Conservation (phyloP, 495 filamentous ascomycete species). For the Aspergillus wentii region DNA sequence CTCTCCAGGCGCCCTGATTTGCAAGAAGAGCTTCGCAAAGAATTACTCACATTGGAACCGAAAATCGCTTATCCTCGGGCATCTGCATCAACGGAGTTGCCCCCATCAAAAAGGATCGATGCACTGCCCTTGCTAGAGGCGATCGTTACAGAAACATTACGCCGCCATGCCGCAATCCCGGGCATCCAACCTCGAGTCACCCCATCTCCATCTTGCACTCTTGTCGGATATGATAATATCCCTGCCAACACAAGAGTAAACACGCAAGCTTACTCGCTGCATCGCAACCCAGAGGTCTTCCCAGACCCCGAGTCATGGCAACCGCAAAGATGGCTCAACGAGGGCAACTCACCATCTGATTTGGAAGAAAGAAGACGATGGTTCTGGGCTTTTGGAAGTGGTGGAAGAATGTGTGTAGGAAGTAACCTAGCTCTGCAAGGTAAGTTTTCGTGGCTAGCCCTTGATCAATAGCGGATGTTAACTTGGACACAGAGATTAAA, state of each 20-base stretch:
- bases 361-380: slow-evolving; percentile 56
- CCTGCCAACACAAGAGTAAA: slow-evolving; percentile 65
- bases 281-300: slow-evolving; percentile 59
- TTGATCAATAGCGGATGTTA: background rate
- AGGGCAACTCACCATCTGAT: slow-evolving; percentile 23
- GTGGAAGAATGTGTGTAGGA: slow-evolving; percentile 80
- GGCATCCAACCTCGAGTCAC: slow-evolving; percentile 73
- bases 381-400: slow-evolving; percentile 85
- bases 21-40: slow-evolving; percentile 54
- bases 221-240: slow-evolving; percentile 51
- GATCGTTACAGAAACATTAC: slow-evolving; percentile 69
- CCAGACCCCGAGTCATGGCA: slow-evolving; percentile 58
- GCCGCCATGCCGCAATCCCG: slow-evolving; percentile 69
- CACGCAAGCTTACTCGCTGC: slow-evolving; percentile 65
- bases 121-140: slow-evolving; percentile 69
- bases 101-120: slow-evolving; percentile 63
- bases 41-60: slow-evolving; percentile 52
- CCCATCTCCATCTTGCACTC: slow-evolving; percentile 43
- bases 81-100: slow-evolving; percentile 22
- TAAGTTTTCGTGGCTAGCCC: slow-evolving; percentile 24
- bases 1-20: slow-evolving; percentile 53
- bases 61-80: slow-evolving; percentile 19
- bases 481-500: slow-evolving; percentile 38
- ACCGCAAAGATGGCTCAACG: slow-evolving; percentile 56
- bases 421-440: slow-evolving; percentile 76